phyloP scores from a whole-genome alignment of 1,139 yeast species.

The Hemisphaericaspora subhashii region DNA sequence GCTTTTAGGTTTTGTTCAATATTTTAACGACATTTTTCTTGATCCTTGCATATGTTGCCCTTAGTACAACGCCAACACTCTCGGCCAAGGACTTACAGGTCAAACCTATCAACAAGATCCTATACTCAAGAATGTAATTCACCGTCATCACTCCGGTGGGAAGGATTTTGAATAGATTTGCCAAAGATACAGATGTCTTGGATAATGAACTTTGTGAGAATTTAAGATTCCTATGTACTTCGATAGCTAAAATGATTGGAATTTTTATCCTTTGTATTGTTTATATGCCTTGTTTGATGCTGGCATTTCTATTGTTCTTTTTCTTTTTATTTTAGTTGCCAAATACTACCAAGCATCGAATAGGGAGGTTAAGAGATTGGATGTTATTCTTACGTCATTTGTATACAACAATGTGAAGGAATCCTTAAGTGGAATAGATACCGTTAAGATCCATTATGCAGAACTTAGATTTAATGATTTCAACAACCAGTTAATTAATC shows the following conservation, averaged over 20 bases:
- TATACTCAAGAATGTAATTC: conserved; percentile 55
- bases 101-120: conserved; percentile 35
- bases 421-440: conserved; percentile 64
- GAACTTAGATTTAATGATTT: conserved; percentile 49
- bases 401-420: conserved; percentile 68
- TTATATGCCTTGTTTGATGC: conserved; percentile 71
- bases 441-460: conserved; percentile 61
- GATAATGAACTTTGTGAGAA: conserved; percentile 72
- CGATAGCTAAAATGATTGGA: conserved; percentile 53
- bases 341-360: conserved; percentile 50
- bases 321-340: conserved; percentile 49
- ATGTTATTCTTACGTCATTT: conserved; percentile 33
- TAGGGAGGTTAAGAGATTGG: conserved; percentile 41
- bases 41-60: conserved; percentile 40
- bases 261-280: conserved; percentile 62
- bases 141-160: conserved; percentile 64
- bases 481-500: conserved; percentile 51
- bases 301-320: conserved; percentile 59
- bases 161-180: conserved; percentile 55
- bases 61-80: conserved; percentile 50
- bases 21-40: conserved; percentile 34
- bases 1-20: conserved; percentile 60
- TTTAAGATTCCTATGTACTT: conserved; percentile 37
- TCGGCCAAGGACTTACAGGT: conserved; percentile 46
- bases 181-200: conserved; percentile 78